A percentile compares a stretch with the other conserved stretches of the same genome.
Conservation (phyloP, 2,329 filamentous ascomycete species). For the Myriosclerotinia curreyana region DNA sequence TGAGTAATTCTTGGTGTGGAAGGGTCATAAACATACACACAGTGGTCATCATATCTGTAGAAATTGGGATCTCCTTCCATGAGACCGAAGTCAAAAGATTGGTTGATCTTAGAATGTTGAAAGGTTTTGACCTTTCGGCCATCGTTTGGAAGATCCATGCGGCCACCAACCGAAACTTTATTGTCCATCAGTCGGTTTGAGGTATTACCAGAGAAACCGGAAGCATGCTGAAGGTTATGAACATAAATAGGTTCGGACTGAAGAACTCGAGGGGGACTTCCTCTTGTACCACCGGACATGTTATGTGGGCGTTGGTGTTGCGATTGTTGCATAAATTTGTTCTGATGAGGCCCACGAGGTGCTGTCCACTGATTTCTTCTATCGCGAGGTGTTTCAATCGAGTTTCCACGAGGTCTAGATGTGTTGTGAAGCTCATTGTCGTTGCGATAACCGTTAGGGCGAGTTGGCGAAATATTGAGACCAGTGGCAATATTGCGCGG, state of each 20-base stretch:
- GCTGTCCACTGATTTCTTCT: neutral
- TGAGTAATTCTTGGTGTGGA: neutral
- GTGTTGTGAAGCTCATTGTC: neutral
- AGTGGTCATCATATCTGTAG: neutral
- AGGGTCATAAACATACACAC: neutral
- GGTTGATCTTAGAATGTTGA: neutral
- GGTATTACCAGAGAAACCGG: neutral
- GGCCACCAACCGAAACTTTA: neutral
- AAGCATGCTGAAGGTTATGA: conserved; percentile 14
- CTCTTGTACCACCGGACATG: conserved; percentile 1
- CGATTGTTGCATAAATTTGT: neutral
- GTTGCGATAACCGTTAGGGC: neutral
- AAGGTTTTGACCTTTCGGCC: neutral
- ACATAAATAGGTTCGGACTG: conserved; percentile 22
- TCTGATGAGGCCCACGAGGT: neutral
- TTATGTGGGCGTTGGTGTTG: neutral
- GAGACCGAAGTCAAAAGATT: neutral
- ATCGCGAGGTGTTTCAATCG: neutral
- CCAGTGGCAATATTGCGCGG: neutral
- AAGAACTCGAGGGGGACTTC: neutral
- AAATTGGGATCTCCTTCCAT: conserved; percentile 18
- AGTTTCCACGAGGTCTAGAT: neutral
- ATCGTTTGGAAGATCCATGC: conserved; percentile 19
- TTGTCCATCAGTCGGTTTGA: neutral
- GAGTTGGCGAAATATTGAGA: neutral